Evolutionary conservation across 805 yeast genomes (phyloP).

Genomic region (Kodamaea lidongshanica): DNA sequence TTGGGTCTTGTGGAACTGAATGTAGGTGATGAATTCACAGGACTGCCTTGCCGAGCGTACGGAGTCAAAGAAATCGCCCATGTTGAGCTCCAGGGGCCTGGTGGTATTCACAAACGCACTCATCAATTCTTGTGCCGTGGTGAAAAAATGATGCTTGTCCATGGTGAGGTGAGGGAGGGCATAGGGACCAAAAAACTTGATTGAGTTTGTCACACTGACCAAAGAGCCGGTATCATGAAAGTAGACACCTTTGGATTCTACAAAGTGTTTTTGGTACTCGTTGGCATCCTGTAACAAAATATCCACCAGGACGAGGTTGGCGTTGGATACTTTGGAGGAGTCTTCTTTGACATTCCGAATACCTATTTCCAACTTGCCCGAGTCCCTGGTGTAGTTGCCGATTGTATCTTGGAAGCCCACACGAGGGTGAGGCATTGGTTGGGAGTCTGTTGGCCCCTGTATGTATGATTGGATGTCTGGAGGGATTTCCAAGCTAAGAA

Average conservation of each 20-base stretch:
- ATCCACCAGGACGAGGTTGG: conserved; percentile 25
- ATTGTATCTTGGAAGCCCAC: conserved; percentile 7
- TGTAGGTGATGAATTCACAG: conserved; percentile 68
- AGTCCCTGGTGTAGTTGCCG: conserved; percentile 25
- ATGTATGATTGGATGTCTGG: conserved; percentile 25
- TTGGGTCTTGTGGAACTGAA: conserved; percentile 63
- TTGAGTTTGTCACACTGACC: conserved; percentile 52
- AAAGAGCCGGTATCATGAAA: conserved; percentile 63
- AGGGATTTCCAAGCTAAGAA: conserved; percentile 21
- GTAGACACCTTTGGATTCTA: conserved; percentile 56
- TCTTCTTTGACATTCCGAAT: no score
- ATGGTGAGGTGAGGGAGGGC: conserved; percentile 55
- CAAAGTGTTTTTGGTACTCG: conserved; percentile 44
- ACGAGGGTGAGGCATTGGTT: conserved; percentile 8
- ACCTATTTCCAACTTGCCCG: no score
- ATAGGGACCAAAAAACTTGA: conserved; percentile 56
- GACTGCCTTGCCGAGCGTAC: conserved; percentile 29
- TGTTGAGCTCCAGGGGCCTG: conserved; percentile 31
- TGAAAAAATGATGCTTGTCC: conserved; percentile 32
- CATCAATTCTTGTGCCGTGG: conserved; percentile 41
- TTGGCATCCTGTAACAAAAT: conserved; percentile 34
- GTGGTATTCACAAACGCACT: conserved; percentile 41
- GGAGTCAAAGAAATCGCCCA: conserved; percentile 32
- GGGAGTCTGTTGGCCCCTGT: conserved; percentile 18
- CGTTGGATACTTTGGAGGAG: no score